Evolutionary conservation across 2,329 filamentous ascomycete genomes (phyloP).

Genomic region (Ampelomyces quisqualis): DNA sequence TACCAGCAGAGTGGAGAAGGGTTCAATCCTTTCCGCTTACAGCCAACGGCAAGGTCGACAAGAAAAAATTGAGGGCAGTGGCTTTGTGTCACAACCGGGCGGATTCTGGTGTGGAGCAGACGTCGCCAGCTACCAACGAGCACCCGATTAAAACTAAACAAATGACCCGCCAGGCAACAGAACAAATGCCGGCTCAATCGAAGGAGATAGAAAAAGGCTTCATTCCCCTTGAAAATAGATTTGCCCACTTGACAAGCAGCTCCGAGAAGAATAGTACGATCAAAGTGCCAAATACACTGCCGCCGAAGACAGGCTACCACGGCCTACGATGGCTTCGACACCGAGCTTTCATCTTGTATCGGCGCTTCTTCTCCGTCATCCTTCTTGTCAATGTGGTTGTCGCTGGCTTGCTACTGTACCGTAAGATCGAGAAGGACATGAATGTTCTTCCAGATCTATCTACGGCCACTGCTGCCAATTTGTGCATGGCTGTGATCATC

Average conservation of each 20-base stretch:
- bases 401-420: constrained; percentile 31
- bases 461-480: constrained; percentile 44
- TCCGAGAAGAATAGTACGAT: constrained; percentile 16
- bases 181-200: background rate
- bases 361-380: constrained; percentile 33
- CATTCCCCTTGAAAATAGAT: constrained; percentile 10
- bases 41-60: constrained; percentile 60
- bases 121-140: too few relatives aligned
- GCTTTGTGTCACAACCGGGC: constrained; percentile 1
- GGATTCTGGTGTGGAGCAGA: constrained; percentile 9
- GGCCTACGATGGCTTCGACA: constrained; percentile 38
- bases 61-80: constrained; percentile 47
- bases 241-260: constrained; percentile 10
- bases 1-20: constrained; percentile 51
- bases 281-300: constrained; percentile 21
- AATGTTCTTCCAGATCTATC: constrained; percentile 33
- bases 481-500: constrained; percentile 36
- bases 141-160: too few relatives aligned
- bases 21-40: constrained; percentile 53
- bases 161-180: too few relatives aligned
- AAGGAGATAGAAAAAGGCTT: background rate
- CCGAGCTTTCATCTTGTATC: constrained; percentile 36
- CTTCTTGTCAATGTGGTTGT: constrained; percentile 30
- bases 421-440: constrained; percentile 18
- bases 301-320: constrained; percentile 27